Base-by-base conservation (phyloP, 2,329 filamentous ascomycete species). In the Pseudophaeomoniella oleicola region DNA sequence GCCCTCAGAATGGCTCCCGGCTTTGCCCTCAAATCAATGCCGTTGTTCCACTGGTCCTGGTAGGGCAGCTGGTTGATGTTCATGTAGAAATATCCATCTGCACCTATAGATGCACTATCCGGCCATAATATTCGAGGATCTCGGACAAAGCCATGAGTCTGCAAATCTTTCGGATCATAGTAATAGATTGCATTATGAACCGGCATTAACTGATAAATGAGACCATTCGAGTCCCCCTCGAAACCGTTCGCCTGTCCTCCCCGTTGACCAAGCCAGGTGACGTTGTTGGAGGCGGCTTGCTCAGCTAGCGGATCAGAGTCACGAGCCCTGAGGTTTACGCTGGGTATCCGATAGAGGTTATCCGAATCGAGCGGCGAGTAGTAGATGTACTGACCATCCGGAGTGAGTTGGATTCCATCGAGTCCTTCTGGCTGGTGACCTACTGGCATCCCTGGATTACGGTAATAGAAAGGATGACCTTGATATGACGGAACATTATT, bases 61-160 rank as follows among this genome's bases (percentile, higher is more conserved):
- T 62, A 64, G 2, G 58, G 60, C 39, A 69, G 41, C 46, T 69
- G 65, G 42, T 69, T 66, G 42, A 66, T 62, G 37, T 64, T 66
- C 39, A 66, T 46, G 41, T 69, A 67, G 11, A 68, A 45, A 35
- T 63, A 68, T 2, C 56, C 61, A 47, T 66, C 62, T 19, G 50
- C 56, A 0, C 54, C 60, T 12, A 61, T 47, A 33, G 56, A 59
- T 12, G 56, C 56, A 31, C 57, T 58, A 43, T 66, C 60, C 0
- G 57, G 56, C 62, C 58, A 66, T 10, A 66, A 40, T 13, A 63
- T 62, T 16, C 62, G 47, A 10, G 59, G 59, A 38, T 66, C 62
- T 15, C 58, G 44, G 2, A 64, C 48, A 38, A 59, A 64, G 0
- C 50, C 50, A 3, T 53, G 44, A 2, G 56, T 56, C 45, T 58